Evolutionary conservation across 2,329 filamentous ascomycete genomes (phyloP), one percentile per base, ranked within the genome.

Genomic region (Botrytis tulipae): DNA sequence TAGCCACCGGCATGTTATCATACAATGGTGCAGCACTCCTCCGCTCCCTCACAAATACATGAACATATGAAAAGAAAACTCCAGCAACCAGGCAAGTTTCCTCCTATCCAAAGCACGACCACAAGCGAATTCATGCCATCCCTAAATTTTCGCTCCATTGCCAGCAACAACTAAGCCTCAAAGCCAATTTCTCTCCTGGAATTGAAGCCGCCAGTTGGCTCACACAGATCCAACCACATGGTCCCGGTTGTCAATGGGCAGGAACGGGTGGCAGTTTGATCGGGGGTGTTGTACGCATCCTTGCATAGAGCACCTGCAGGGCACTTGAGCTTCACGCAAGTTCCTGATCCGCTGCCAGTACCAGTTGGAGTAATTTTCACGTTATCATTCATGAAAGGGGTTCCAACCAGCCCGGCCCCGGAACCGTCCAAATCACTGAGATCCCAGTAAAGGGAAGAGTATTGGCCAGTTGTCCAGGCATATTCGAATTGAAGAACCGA

Each of bases 401-500:
- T 59, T n/a, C 72, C 72, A 3, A 72, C 72, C n/a, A 73, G 59
- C 29, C 69, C 72, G 35, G 46, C 29, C 35, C 72, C 72, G 25
- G 67, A 37, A 18, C 72, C 72, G 51, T 73, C 72, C 22, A 73
- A 40, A 60, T 73, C 69, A 22, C 68, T 71, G 18, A 73, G 68
- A 29, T 73, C 72, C 72, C 72, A 73, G 37, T 66, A 73, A n/a
- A 73, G 72, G 12, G 16, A 25, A 60, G 59, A 32, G n/a, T 72
- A 72, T 32, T 57, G 6, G 22, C 71, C 71, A 40, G 59, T 72
- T 25, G 59, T 66, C 67, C 68, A 71, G 35, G 69, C 7, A 63
- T 73, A 73, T 67, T 73, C 72, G 37, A 72, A 42, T 66, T 73
- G 72, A 18, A 73, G 61, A 20, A 73, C 29, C 10, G 71, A 37